These are phyloP conservation scores for Zalaria obscura DNA, from an alignment of 2,329 filamentous ascomycete genomes.

Conservation along the genomic window DNA sequence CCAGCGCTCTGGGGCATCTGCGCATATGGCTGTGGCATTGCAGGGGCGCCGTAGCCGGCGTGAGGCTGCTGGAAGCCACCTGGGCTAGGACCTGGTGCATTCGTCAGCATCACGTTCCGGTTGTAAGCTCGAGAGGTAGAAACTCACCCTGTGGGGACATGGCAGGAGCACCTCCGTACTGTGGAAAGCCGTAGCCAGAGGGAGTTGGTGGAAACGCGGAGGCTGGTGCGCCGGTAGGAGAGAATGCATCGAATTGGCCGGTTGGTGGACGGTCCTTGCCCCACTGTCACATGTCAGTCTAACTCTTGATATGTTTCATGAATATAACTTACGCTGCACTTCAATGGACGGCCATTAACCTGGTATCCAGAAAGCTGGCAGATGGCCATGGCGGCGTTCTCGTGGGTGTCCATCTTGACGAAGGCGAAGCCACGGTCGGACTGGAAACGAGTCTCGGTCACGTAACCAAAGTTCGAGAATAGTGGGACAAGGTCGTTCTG, in stretches of 20 bases:
- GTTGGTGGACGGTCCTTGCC: constrained; percentile 95
- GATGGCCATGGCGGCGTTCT: constrained; percentile 96
- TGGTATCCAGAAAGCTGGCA: constrained; percentile 97
- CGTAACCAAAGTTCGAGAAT: constrained; percentile 97
- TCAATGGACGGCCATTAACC: constrained; percentile 88
- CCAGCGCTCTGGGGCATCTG: constrained; percentile 53
- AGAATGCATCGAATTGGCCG: constrained; percentile 60
- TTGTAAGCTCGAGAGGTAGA: constrained; percentile 20
- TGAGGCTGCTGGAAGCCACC: constrained; percentile 38
- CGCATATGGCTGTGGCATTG: constrained; percentile 34
- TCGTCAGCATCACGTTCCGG: constrained; percentile 13
- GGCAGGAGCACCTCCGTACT: constrained; percentile 65
- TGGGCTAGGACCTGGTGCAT: constrained; percentile 12
- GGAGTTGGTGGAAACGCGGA: constrained; percentile 66
- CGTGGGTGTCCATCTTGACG: constrained; percentile 97
- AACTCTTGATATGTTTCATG: background rate
- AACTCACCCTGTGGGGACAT: constrained; percentile 46
- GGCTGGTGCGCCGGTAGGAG: constrained; percentile 56
- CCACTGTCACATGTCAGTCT: constrained; percentile 49
- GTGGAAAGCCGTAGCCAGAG: constrained; percentile 69
- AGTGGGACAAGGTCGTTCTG: constrained; percentile 94
- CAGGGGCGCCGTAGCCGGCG: constrained; percentile 49
- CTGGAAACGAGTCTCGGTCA: constrained; percentile 95
- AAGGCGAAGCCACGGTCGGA: constrained; percentile 96
- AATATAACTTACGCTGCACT: constrained; percentile 84